A percentile compares a stretch with the other conserved stretches of the same genome.
These are phyloP conservation scores for Talaromyces sp. DNA, from an alignment of 2,329 filamentous ascomycete genomes.

Conservation along the genomic window DNA sequence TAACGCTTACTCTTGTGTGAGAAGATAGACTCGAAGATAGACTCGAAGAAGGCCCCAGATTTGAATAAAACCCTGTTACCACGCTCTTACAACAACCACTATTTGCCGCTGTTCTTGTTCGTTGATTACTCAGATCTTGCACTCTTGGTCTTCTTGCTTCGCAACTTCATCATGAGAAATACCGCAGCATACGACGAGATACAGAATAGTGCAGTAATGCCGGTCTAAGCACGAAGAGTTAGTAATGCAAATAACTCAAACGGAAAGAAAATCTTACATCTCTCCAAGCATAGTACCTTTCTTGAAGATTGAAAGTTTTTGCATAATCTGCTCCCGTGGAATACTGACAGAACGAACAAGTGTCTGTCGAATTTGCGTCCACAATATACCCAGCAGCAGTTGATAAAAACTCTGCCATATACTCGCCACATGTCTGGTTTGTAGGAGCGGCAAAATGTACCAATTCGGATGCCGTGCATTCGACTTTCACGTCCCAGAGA, in stretches of 20 bases:
- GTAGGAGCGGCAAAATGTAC: constrained; percentile 26
- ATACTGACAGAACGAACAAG: constrained; percentile 33
- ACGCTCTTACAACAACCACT: no score
- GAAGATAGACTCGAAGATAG: no score
- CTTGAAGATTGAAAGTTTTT: constrained; percentile 23
- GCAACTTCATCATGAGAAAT: constrained; percentile 49
- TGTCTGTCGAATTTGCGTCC: constrained; percentile 26
- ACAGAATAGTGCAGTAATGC: constrained; percentile 45
- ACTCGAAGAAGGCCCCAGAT: no score
- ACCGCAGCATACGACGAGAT: constrained; percentile 43
- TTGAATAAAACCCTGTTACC: no score
- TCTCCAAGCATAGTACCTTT: no score
- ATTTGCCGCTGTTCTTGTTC: no score
- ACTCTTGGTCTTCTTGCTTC: constrained; percentile 49
- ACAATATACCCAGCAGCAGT: constrained; percentile 29
- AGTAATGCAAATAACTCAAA: not conserved
- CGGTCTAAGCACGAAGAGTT: constrained; percentile 25
- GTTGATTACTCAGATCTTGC: constrained; percentile 31
- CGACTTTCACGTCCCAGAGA: constrained; percentile 39
- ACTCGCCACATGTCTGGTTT: constrained; percentile 20
- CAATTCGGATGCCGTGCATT: constrained; percentile 34
- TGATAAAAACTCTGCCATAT: constrained; percentile 32
- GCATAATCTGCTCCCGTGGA: constrained; percentile 33
- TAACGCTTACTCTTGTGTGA: no score
- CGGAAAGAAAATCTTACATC: no score